Conservation (phyloP, 2,329 filamentous ascomycete genomes). For the Nemania bipapillata region DNA sequence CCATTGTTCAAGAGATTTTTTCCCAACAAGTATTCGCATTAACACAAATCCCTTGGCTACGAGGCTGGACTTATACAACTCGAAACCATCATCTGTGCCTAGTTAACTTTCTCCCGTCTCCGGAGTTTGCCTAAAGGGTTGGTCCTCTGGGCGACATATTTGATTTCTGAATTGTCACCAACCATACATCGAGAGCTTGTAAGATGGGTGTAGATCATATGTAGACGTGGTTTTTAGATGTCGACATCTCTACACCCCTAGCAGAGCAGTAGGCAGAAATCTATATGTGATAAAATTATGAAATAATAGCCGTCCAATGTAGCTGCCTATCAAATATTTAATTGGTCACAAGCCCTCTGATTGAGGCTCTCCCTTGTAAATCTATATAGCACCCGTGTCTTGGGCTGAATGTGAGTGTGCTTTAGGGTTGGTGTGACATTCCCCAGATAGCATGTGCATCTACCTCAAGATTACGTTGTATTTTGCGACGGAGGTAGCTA, state of each 20-base stretch:
- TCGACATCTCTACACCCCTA: not conserved
- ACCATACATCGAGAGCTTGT: too few relatives aligned
- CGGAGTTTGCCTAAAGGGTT: not conserved
- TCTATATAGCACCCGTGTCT: not conserved
- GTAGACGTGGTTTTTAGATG: not conserved
- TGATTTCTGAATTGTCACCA: not conserved
- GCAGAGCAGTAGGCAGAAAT: not conserved
- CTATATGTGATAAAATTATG: not conserved
- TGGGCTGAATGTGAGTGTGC: too few relatives aligned
- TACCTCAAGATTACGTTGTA: too few relatives aligned
- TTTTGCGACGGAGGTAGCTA: too few relatives aligned
- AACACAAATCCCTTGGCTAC: not conserved
- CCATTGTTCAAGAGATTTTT: too few relatives aligned
- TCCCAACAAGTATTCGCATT: too few relatives aligned
- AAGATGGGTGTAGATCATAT: too few relatives aligned
- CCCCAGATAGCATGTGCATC: too few relatives aligned
- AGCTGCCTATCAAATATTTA: not conserved
- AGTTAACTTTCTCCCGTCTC: not conserved
- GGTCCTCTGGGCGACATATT: not conserved
- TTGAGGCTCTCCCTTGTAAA: not conserved
- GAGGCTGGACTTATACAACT: not conserved
- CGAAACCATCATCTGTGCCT: not conserved
- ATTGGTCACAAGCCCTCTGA: not conserved
- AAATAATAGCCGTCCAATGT: not conserved
- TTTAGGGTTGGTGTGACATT: too few relatives aligned